Evolutionary conservation across 495 filamentous ascomycete species (phyloP).

Genomic region (Recurvomyces mirabilis): DNA sequence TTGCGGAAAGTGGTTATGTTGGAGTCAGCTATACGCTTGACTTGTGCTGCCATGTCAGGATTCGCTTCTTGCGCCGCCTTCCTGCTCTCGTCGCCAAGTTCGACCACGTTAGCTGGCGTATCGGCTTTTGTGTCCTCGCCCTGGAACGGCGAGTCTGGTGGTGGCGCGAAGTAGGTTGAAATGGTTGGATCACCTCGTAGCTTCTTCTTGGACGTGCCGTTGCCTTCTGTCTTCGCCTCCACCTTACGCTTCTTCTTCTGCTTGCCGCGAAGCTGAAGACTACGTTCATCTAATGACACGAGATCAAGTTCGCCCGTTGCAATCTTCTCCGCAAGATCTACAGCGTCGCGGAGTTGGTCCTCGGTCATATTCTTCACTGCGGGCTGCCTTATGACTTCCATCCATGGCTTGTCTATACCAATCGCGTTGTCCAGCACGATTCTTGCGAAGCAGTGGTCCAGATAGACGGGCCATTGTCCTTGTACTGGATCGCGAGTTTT

Average conservation of each 20-base stretch:
- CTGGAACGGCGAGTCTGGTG: background rate
- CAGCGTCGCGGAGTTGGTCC: constrained; percentile 23
- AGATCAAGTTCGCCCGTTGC: constrained; percentile 23
- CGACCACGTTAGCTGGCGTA: too few species aligned
- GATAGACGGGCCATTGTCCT: constrained; percentile 26
- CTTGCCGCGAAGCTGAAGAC: constrained; percentile 25
- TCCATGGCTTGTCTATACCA: constrained; percentile 24
- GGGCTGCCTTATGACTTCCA: constrained; percentile 16
- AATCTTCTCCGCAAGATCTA: constrained; percentile 25
- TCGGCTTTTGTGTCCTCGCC: background rate
- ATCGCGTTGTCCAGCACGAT: constrained; percentile 32
- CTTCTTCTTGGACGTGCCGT: background rate
- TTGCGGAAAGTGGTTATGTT: constrained; percentile 20
- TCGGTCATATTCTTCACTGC: constrained; percentile 27
- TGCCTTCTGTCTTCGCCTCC: background rate
- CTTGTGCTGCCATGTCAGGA: background rate
- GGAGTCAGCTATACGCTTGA: constrained; percentile 10
- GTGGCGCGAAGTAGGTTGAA: constrained; percentile 15
- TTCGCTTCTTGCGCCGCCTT: background rate
- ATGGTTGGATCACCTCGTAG: constrained; percentile 2
- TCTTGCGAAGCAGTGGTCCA: constrained; percentile 34
- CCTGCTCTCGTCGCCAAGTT: background rate
- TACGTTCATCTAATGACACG: constrained; percentile 22
- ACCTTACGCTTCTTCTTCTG: constrained; percentile 17
- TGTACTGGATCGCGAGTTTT: constrained; percentile 21